Evolutionary conservation across 2,329 filamentous ascomycete genomes (phyloP), one percentile per base, ranked within the genome.

Genomic region (Hysterium pulicare): DNA sequence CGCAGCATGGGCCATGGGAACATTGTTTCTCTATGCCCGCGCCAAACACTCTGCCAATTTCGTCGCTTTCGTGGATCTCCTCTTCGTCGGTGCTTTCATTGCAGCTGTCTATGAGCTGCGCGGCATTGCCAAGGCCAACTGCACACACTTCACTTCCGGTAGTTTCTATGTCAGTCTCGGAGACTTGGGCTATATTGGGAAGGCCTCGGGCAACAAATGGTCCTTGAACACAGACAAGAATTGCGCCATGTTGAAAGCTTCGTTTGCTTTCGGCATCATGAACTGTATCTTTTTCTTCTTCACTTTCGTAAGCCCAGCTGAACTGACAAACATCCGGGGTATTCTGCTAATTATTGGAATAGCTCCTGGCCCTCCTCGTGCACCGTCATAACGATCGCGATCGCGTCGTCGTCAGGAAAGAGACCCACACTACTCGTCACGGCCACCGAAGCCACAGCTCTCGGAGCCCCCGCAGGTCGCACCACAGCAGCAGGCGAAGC

Each of bases 201-300:
- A 17, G 8, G 53, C 67, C 24, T 71, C 68, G 22, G 65, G 77
- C 26, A 75, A 69, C 42, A 58, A 58, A 7, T 70, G 81, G 45
- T 66, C 75, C 32, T 60, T 83, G 31, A 67, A 76, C 40, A 67
- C 83, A 28, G 76, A 87, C 67, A 91, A 91, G 75, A 81, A 82
- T 4, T 97, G 91, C 70, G 80, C 85, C 38, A 93, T 96, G 88
- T 80, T 95, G 60, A 97, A 96, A 78, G 86, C 90, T 1, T 78
- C 76, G 53, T 97, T 89, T 70, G 91, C 89, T 2, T 83, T 96
- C 54, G 89, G 81, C 37, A 96, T 97, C 66, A 94, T 96, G 77
- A 87, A 93, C 66, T 73, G 75, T 52, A 72, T 93, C 50, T 84
- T 90, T 63, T 95, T 95, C 71, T 83, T 85, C 64, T 73, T 85